phyloP scores from a whole-genome alignment of 192 early-diverging fungal genomes.

The Phycomyces nitens region DNA sequence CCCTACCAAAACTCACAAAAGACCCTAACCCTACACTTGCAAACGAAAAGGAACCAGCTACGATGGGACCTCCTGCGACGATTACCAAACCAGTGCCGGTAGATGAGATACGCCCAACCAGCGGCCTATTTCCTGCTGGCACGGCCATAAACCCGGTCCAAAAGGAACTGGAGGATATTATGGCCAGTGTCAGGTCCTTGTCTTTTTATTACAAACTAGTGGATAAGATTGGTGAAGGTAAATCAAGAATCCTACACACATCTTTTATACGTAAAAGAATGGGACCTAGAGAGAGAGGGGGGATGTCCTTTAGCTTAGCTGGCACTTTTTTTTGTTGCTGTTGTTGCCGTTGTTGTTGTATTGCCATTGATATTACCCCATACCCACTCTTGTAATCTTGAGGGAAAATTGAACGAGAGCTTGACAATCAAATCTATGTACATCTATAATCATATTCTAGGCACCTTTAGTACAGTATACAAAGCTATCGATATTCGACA shows the following conservation, averaged over 20 bases:
- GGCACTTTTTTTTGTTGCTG: too few relatives aligned
- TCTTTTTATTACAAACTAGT: constrained; percentile 61
- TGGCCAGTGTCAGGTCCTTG: constrained; percentile 48
- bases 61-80: neutral
- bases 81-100: neutral
- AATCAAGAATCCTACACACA: neutral
- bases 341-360: too few relatives aligned
- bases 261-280: neutral
- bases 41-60: neutral
- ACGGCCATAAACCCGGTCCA: neutral
- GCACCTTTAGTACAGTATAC: constrained; percentile 92
- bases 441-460: constrained; percentile 28
- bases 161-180: constrained; percentile 19
- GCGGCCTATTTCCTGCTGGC: neutral
- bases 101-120: neutral
- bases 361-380: too few relatives aligned
- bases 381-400: too few relatives aligned
- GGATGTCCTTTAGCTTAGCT: too few relatives aligned
- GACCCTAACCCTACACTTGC: too few relatives aligned
- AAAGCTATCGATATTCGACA: constrained; percentile 80
- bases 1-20: too few relatives aligned
- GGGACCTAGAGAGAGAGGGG: too few relatives aligned
- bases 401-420: too few relatives aligned
- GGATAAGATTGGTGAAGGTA: constrained; percentile 82
- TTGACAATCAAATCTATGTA: too few relatives aligned